Evolutionary conservation across 202 grass and related monocot species (phyloP).

Genomic region (Dendrocalamus latiflorus): DNA sequence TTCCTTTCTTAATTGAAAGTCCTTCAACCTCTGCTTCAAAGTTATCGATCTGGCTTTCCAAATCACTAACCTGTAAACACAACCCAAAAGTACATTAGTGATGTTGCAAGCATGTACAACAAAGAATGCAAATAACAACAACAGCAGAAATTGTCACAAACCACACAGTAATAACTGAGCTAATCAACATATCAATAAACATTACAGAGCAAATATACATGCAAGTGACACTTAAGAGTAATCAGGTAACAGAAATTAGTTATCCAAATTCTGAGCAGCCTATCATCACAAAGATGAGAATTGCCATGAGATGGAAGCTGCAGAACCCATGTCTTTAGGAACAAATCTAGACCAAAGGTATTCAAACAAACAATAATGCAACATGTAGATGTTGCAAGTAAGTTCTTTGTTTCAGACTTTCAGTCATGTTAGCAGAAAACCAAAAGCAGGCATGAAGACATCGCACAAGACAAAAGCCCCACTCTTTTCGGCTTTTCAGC

Average conservation of each 20-base stretch:
- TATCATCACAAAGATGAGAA: neutral
- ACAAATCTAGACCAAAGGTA: constrained; percentile 8
- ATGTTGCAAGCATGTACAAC: neutral
- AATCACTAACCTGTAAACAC: constrained; percentile 80
- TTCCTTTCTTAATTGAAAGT: constrained; percentile 96
- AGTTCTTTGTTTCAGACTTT: neutral
- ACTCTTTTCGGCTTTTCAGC: no score
- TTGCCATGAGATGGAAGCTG: no score
- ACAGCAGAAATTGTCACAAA: constrained; percentile 4
- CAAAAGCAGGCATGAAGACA: neutral
- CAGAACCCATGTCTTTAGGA: neutral
- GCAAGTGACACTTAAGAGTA: constrained; percentile 8
- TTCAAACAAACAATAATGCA: constrained; percentile 7
- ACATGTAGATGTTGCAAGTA: neutral
- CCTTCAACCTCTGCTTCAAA: constrained; percentile 99
- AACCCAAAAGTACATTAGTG: neutral
- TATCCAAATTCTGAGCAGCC: neutral
- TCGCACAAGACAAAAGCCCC: no score
- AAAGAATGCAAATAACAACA: neutral
- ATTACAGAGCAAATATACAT: constrained; percentile 13
- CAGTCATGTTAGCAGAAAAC: neutral
- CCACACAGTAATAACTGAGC: neutral
- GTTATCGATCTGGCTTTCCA: constrained; percentile 93
- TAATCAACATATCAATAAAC: neutral
- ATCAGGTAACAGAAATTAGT: no score